phyloP scores from a whole-genome alignment of 805 yeast genomes.

The Candida silvatica region DNA sequence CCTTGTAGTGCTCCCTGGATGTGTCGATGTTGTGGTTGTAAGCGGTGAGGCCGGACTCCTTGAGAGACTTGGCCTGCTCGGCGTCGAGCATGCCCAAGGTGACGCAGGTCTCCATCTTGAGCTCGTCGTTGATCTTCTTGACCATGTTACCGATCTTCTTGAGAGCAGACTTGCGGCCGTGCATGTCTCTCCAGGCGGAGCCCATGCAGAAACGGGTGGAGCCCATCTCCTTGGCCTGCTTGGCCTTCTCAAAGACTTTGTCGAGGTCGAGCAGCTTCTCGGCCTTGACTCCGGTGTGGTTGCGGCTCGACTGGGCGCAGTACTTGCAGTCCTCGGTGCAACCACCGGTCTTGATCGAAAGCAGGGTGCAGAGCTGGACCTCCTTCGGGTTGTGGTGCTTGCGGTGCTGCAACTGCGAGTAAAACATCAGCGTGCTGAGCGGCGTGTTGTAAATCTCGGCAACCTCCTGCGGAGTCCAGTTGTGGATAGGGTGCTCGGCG shows the following conservation, averaged over 20 bases:
- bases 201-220: conserved; percentile 79
- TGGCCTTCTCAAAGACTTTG: conserved; percentile 55
- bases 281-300: conserved; percentile 66
- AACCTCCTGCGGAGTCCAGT: conserved; percentile 58
- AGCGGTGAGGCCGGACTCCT: conserved; percentile 70
- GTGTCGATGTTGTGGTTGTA: conserved; percentile 79
- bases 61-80: conserved; percentile 51
- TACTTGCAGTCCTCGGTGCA: conserved; percentile 78
- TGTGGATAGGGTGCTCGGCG: conserved; percentile 21
- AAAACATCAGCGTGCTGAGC: conserved; percentile 47
- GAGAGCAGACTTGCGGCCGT: conserved; percentile 62
- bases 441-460: conserved; percentile 57
- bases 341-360: conserved; percentile 73
- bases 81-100: conserved; percentile 71
- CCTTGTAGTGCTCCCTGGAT: conserved; percentile 56
- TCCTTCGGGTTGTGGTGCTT: conserved; percentile 58
- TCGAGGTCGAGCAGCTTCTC: conserved; percentile 54
- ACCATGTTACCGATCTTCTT: conserved; percentile 60
- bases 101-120: conserved; percentile 73
- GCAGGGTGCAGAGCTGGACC: conserved; percentile 67
- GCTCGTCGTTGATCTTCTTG: conserved; percentile 41
- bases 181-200: conserved; percentile 85
- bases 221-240: conserved; percentile 58
- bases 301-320: conserved; percentile 67
- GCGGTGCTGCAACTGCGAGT: conserved; percentile 60